Evolutionary conservation across 1,284 basidiomycete species (phyloP), one percentile per base, ranked within the genome.

Genomic region (Ustilago tritici): DNA sequence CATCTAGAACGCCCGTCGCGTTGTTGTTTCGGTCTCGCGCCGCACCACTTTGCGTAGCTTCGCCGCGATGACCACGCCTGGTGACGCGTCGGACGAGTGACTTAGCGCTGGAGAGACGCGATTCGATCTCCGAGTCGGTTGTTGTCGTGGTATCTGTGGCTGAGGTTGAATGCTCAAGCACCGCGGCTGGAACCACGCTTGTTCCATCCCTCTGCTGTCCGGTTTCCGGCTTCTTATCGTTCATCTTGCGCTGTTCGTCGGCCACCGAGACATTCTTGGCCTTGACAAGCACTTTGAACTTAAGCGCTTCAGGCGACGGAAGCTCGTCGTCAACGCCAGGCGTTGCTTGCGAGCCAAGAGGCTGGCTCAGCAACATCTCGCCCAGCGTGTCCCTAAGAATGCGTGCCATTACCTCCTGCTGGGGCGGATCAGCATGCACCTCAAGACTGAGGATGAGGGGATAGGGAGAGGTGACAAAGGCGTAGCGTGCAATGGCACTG

Each of bases 371-470:
- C 17, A 99, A 89, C 32, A 89, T 88, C 36, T 92, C 90, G 0
- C 94, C 94, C 79, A 99, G 93, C 1, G 91, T 91, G 38, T 92
- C 90, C 15, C 86, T 88, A 89, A 99, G 91, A 72, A 96, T 93
- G 2, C 88, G 84, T 0, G 92, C 95, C 34, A 98, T 89, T 84
- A 90, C 89, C 56, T 93, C 93, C 86, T 99, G 96, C 86, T 97
- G 94, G 23, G 89, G 86, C 4, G 94, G 81, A 0, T 90, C 89
- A 85, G 94, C 97, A 82, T 98, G 95, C 1, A 98, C 90, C 88
- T 99, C 96, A 19, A 95, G 92, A 11, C 94, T 97, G 73, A 99
- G 92, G 84, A 99, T 93, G 80, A 99, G 89, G 0, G 96, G 96
- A 85, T 95, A 98, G 0, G 95, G 93, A 2, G 95, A 97, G 0